Conservation (phyloP, 352 stramenopile species). For the Peronosclerospora sorghi region DNA sequence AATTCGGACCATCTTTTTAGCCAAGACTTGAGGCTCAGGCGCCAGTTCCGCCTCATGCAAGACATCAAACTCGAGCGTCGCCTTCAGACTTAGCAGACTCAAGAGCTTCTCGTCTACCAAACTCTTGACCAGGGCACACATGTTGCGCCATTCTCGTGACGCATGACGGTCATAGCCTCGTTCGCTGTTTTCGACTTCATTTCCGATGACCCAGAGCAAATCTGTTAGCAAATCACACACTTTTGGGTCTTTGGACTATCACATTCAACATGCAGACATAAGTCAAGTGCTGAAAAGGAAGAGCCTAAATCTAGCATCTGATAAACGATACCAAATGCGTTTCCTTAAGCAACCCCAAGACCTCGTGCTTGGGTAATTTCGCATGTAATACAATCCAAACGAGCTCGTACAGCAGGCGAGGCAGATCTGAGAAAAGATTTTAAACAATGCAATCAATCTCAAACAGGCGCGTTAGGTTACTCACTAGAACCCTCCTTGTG, state of each 20-base stretch:
- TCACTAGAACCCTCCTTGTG: constrained; percentile 20
- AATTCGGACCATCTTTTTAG: constrained; percentile 70
- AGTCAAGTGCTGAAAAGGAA: not conserved
- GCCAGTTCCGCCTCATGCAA: constrained; percentile 54
- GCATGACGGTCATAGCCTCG: constrained; percentile 54
- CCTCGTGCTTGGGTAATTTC: constrained; percentile 61
- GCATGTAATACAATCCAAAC: constrained; percentile 59
- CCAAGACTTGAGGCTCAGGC: constrained; percentile 34
- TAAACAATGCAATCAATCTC: no score
- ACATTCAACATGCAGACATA: not conserved
- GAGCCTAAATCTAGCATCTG: not conserved
- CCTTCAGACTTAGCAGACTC: constrained; percentile 38
- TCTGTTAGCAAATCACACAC: constrained; percentile 53
- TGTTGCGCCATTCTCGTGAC: constrained; percentile 58
- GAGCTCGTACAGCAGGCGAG: constrained; percentile 67
- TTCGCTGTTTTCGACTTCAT: constrained; percentile 67
- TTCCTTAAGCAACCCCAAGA: constrained; percentile 62
- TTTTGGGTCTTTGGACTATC: constrained; percentile 17
- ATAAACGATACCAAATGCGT: constrained; percentile 29
- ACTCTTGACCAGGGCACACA: constrained; percentile 48
- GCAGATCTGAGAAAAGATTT: constrained; percentile 22
- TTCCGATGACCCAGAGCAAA: constrained; percentile 62
- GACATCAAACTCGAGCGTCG: constrained; percentile 62
- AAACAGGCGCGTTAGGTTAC: not conserved
- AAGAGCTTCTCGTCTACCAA: constrained; percentile 65